Base-by-base conservation (phyloP, 2,329 filamentous ascomycete species). In the Ophiognomonia clavigignenti-juglandacearum region DNA sequence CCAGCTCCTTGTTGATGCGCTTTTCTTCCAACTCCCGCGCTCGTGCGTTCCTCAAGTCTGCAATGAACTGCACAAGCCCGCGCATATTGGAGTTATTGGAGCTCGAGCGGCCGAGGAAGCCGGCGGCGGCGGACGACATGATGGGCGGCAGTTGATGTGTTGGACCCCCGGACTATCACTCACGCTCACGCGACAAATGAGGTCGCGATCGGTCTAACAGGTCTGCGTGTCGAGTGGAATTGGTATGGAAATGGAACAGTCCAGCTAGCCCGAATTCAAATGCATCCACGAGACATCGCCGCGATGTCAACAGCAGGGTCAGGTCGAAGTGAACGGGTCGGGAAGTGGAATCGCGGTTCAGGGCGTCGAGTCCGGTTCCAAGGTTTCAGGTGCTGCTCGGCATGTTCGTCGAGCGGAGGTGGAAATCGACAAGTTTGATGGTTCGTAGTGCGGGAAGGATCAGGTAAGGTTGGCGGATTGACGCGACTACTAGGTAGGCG, bases 1-100 rank as follows among this genome's bases (percentile, higher is more conserved):
- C 93, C 66, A 98, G 72, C 73, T 98, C 93, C 74, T 98, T 98
- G 70, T 98, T 98, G 73, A 98, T 97, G 64, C 93, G 82, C 78
- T 98, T 98, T 75, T 98, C 93, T 67, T 98, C 93, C 54, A 98
- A 73, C 66, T 98, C 93, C 53, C 95, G 82, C 39, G 95, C 93
- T 66, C 93, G 80, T 45, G 93, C 93, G 67, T 98, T 98, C 64
- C 93, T 78, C 61, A 98, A 68, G 66, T 98, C 93, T 53, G 93
- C 93, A 65, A 98, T 98, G 72, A 98, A 98, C 65, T 96, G 95
- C 39, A 98, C 93, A 57, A 98, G 75, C 23, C 93, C 92, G 57
- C 82, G 79, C 82, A 85, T 85, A 61, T 84, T 84, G 34, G 80
- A 74, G 64, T 79, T 83, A 64, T 73, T 81, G 58, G 71, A 80